Conservation (phyloP, 495 filamentous ascomycete genomes). For the Trichoderma asperelloides region DNA sequence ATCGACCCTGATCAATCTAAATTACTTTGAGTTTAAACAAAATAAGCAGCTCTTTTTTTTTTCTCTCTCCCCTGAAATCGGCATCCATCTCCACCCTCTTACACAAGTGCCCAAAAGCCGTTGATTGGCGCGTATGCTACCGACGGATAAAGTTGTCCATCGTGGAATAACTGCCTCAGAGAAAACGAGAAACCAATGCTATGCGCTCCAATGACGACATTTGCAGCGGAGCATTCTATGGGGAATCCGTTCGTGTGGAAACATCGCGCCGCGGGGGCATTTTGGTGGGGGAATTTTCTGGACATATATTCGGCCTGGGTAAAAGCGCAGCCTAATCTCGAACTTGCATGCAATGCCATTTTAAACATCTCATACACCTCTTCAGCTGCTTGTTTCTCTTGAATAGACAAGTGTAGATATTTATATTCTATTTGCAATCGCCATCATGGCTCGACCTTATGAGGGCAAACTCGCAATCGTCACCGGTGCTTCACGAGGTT, state of each 20-base stretch:
- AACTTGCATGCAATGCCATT: not conserved
- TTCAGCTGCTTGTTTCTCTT: too few species aligned
- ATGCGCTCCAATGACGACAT: slow-evolving; percentile 4
- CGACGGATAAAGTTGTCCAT: not conserved
- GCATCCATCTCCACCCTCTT: too few species aligned
- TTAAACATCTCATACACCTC: not conserved
- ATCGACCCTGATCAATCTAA: not conserved
- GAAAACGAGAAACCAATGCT: too few species aligned
- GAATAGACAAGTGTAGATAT: not conserved
- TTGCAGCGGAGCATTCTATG: not conserved
- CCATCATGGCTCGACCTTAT: slow-evolving; percentile 28
- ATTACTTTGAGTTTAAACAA: not conserved
- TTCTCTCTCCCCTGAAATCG: too few species aligned
- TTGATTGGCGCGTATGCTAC: not conserved
- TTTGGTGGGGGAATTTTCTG: not conserved
- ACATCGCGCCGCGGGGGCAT: not conserved
- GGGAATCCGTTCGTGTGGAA: not conserved
- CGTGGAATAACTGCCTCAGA: not conserved
- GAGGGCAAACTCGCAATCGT: slow-evolving; percentile 69
- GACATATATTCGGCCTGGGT: not conserved
- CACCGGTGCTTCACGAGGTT: slow-evolving; percentile 70
- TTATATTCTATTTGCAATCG: not conserved
- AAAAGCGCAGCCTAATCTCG: not conserved
- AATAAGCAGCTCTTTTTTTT: not conserved
- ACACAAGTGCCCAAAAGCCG: not conserved